Conservation (phyloP, 2,329 filamentous ascomycete genomes). For the Ploettnerulaceae sp. region DNA sequence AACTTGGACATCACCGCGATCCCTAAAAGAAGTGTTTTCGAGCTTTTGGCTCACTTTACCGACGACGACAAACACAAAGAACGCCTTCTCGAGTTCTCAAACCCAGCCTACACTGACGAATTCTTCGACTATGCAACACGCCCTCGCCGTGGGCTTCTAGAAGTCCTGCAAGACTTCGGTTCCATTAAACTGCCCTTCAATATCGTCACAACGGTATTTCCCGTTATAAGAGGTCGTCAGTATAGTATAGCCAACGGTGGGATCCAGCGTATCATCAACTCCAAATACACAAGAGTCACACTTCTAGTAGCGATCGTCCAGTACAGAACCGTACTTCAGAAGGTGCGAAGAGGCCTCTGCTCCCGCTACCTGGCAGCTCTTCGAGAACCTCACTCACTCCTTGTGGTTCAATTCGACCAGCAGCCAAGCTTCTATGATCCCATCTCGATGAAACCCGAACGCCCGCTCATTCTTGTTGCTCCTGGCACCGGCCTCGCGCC, state of each 20-base stretch:
- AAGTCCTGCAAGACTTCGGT: constrained; percentile 87
- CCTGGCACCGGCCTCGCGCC: constrained; percentile 87
- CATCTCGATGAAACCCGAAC: constrained; percentile 38
- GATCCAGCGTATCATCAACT: constrained; percentile 22
- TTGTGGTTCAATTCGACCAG: constrained; percentile 56
- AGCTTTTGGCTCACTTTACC: constrained; percentile 71
- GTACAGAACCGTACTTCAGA: constrained; percentile 82
- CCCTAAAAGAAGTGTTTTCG: constrained; percentile 81
- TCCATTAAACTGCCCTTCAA: constrained; percentile 76
- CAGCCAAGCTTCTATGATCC: constrained; percentile 36
- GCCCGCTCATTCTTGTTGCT: constrained; percentile 68
- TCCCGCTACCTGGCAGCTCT: constrained; percentile 77
- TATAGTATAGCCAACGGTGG: constrained; percentile 88
- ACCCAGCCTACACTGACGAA: constrained; percentile 77
- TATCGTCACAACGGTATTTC: constrained; percentile 68
- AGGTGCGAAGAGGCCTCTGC: constrained; percentile 80
- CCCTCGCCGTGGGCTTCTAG: constrained; percentile 82
- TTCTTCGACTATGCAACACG: constrained; percentile 94
- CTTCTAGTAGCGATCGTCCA: constrained; percentile 84
- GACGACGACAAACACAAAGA: constrained; percentile 68
- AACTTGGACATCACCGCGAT: constrained; percentile 88
- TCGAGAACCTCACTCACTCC: constrained; percentile 41
- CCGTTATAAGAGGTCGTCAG: constrained; percentile 77
- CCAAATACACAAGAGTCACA: constrained; percentile 51
- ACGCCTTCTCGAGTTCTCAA: constrained; percentile 76